phyloP scores from a whole-genome alignment of 768 basidiomycete genomes.

The Daedalea quercina region DNA sequence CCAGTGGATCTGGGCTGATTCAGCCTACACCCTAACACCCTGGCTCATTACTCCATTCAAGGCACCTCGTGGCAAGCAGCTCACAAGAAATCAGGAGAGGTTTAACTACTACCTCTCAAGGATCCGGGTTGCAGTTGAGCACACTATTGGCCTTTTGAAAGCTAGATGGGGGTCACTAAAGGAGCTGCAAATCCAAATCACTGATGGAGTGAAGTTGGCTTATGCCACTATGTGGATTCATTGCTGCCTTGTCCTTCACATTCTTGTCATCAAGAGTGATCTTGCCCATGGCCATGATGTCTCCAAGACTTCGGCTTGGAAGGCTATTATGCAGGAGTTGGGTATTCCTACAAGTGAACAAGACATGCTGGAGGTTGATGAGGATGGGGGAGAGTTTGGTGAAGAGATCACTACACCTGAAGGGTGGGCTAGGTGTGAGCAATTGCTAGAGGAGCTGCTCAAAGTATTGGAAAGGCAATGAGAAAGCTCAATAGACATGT shows the following conservation, averaged over 20 bases:
- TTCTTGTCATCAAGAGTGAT: not conserved
- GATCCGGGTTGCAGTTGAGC: not conserved
- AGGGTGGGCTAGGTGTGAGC: too few species aligned
- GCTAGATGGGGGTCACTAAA: not conserved
- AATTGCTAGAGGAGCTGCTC: too few species aligned
- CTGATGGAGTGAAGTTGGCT: not conserved
- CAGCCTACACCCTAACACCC: not conserved
- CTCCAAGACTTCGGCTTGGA: too few species aligned
- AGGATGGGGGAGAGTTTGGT: too few species aligned
- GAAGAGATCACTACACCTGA: too few species aligned
- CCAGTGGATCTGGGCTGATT: not conserved
- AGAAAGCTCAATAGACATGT: too few species aligned
- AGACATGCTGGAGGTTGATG: too few species aligned
- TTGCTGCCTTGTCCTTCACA: not conserved
- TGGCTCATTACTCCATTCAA: not conserved
- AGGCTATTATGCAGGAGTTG: too few species aligned
- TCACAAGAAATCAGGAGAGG: not conserved
- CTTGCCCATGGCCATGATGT: not conserved
- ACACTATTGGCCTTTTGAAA: not conserved
- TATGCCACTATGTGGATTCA: not conserved
- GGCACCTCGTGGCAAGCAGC: not conserved
- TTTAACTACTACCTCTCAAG: not conserved
- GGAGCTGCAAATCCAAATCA: not conserved
- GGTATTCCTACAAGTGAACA: too few species aligned
- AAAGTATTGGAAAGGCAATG: too few species aligned